phyloP scores from a whole-genome alignment of 164 flowering plant species.

The Chimonanthus salicifolius region DNA sequence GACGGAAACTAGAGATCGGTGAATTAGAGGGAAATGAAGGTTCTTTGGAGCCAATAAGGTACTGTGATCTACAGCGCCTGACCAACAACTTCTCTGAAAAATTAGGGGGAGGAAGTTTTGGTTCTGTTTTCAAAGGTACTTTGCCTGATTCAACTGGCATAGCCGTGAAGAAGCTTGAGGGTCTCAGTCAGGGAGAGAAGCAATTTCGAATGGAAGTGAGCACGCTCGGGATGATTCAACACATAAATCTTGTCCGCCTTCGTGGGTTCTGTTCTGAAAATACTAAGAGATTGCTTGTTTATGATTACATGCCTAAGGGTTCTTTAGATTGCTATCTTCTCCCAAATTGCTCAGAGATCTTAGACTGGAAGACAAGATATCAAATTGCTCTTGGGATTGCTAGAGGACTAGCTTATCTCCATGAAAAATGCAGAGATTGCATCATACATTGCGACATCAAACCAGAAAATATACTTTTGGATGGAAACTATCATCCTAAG shows the following conservation, averaged over 20 bases:
- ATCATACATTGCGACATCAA: no score
- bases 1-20: no score
- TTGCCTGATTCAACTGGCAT: background rate
- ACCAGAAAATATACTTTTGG: no score
- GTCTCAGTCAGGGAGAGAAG: conserved; percentile 9
- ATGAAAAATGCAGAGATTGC: no score
- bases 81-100: no score
- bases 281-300: conserved; percentile 4
- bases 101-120: conserved; percentile 4
- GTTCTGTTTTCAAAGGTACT: conserved; percentile 7
- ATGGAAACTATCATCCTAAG: no score
- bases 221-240: conserved; percentile 6
- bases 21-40: no score
- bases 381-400: no score
- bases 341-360: background rate
- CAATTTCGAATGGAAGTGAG: conserved; percentile 4
- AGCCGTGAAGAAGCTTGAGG: conserved; percentile 7
- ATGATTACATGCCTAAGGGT: conserved; percentile 1
- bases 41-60: no score
- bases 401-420: background rate
- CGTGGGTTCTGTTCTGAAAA: conserved; percentile 2
- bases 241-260: conserved; percentile 5
- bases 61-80: no score
- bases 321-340: conserved; percentile 4
- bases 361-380: no score